Evolutionary conservation across 805 yeast genomes (phyloP), one percentile per base, ranked within the genome.

Genomic region (Cyberlindnera saturnus): DNA sequence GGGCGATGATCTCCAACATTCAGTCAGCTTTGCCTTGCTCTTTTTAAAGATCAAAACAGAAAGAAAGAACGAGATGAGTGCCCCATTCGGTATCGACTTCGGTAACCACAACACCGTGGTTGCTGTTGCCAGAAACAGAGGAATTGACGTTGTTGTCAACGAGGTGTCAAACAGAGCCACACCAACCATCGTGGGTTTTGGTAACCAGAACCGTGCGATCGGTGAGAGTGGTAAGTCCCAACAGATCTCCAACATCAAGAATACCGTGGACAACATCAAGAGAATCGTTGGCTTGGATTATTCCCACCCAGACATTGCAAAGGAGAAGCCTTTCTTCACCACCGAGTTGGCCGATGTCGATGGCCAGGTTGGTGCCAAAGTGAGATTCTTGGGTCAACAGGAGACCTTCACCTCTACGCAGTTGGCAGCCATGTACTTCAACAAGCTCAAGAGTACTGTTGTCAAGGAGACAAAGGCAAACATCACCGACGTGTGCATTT

Each of bases 121-220:
- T 64, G 98, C 95, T 35, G 84, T 95, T 64, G 99, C 99, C 51
- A 85, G 91, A 67, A 93, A 91, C 81, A 83, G 98, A 75, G 98
- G 98, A 64, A 93, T 93, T 64, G 99, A 93, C 69, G 83, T 93
- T 60, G 87, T 93, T 60, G 98, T 93, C 71, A 93, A 93, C 66
- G 99, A 93, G 71, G 98, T 93, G 39, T 90, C 98, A 45, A 93
- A 93, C 83, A 85, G 99, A 70, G 69, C 95, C 55, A 93, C 99
- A 30, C 99, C 99, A 53, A 67, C 86, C 29, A 66, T 87, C 53
- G 93, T 93, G 56, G 98, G 96, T 30, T 93, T 93, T 58, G 97
- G 97, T 56, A 64, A 62, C 53, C 87, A 86, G 71, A 82, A 79
- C 77, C 82, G 99, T 73, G 82, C 79, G 63, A 80, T 93, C 55